Evolutionary conservation across 179 eudicot genomes (phyloP).

Genomic region (Corrigiola litoralis): DNA sequence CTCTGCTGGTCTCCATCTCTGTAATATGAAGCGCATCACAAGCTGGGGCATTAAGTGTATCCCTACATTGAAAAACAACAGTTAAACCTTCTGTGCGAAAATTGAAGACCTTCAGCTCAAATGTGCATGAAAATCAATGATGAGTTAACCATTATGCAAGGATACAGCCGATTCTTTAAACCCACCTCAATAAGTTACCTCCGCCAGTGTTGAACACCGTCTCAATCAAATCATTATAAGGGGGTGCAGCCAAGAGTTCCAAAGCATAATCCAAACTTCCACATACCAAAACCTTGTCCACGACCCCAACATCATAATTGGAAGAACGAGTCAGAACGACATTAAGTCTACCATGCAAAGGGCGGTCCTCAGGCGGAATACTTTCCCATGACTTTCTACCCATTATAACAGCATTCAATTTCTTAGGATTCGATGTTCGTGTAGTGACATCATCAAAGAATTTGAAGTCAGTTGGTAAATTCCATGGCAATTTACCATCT

Average conservation of each 20-base stretch:
- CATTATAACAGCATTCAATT: conserved; percentile 89
- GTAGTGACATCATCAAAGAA: conserved; percentile 66
- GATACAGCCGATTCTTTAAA: neutral
- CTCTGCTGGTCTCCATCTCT: conserved; percentile 59
- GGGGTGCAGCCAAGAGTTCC: conserved; percentile 51
- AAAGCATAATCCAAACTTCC: conserved; percentile 68
- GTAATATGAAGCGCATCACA: conserved; percentile 93
- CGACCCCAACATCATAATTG: conserved; percentile 40
- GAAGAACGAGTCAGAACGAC: conserved; percentile 71
- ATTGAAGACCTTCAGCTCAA: neutral
- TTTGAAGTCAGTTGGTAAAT: conserved; percentile 63
- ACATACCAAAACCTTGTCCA: conserved; percentile 65
- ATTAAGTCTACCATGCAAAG: conserved; percentile 79
- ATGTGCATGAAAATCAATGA: neutral
- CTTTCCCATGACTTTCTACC: conserved; percentile 98
- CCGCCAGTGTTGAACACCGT: conserved; percentile 85
- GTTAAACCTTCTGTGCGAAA: neutral
- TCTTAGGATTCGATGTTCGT: conserved; percentile 57
- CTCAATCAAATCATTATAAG: conserved; percentile 60
- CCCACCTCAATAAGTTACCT: conserved; percentile 74
- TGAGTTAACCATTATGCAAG: neutral
- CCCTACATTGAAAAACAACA: conserved; percentile 43
- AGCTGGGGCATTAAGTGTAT: conserved; percentile 69
- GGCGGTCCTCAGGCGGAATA: conserved; percentile 51
- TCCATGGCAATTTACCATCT: conserved; percentile 83